Evolutionary conservation across 2,329 filamentous ascomycete species (phyloP).

Genomic region (Chalara sp.): DNA sequence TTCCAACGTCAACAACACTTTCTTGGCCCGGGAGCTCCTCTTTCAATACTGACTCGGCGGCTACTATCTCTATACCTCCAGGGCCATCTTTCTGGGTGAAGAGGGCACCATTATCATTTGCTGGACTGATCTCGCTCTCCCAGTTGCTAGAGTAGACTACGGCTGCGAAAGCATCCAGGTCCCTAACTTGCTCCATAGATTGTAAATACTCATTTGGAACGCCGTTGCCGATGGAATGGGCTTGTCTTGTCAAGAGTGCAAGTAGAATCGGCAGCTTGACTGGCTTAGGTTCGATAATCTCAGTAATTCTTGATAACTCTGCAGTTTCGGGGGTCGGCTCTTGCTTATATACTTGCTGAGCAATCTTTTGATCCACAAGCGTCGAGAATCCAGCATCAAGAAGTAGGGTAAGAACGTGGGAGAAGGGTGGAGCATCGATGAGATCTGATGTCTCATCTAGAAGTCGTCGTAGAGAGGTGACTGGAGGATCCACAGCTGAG

Average conservation of each 20-base stretch:
- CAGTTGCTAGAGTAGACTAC: constrained; percentile 85
- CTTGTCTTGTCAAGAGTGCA: constrained; percentile 84
- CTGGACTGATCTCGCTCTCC: constrained; percentile 52
- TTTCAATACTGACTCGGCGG: constrained; percentile 4
- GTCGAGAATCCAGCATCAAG: constrained; percentile 83
- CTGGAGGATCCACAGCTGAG: constrained; percentile 22
- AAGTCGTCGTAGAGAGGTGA: constrained; percentile 65
- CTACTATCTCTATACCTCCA: constrained; percentile 11
- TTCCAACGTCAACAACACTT: constrained; percentile 47
- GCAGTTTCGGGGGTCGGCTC: constrained; percentile 28
- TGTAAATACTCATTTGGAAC: constrained; percentile 64
- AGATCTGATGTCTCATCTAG: constrained; percentile 95
- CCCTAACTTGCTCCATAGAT: constrained; percentile 68
- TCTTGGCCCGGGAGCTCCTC: constrained; percentile 29
- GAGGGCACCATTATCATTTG: constrained; percentile 13
- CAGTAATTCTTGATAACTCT: constrained; percentile 34
- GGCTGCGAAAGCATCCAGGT: constrained; percentile 77
- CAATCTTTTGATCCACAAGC: constrained; percentile 76
- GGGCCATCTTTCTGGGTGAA: constrained; percentile 13
- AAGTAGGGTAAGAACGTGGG: constrained; percentile 75
- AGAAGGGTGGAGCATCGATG: constrained; percentile 87
- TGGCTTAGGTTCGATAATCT: constrained; percentile 43
- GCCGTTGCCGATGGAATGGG: constrained; percentile 79
- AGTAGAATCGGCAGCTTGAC: constrained; percentile 83
- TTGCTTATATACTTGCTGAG: constrained; percentile 69